Conservation (phyloP, 1,139 yeast species). For the Zygoascus hellenicus region DNA sequence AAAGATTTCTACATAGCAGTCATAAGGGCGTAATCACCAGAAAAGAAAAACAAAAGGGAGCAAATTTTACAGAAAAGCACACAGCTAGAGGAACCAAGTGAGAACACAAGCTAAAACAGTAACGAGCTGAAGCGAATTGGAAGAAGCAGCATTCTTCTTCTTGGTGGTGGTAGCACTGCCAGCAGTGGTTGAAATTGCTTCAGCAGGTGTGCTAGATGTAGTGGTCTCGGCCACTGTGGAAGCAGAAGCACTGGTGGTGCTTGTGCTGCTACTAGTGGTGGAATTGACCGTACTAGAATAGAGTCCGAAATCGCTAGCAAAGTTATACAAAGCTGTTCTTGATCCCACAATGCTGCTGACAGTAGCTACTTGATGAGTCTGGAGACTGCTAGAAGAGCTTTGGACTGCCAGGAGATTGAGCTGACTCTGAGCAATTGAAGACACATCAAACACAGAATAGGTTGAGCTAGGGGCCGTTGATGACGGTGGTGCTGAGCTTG, state of each 20-base stretch:
- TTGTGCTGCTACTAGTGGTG: slow-evolving; percentile 6
- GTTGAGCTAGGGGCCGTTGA: neutral
- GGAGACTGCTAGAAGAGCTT: slow-evolving; percentile 7
- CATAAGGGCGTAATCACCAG: no score
- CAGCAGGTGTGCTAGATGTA: slow-evolving; percentile 1
- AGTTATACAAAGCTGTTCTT: slow-evolving; percentile 25
- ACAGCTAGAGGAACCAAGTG: no score
- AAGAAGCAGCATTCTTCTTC: neutral
- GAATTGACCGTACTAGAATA: slow-evolving; percentile 7
- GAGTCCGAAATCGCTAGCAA: slow-evolving; percentile 17
- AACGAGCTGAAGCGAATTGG: neutral
- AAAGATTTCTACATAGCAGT: no score
- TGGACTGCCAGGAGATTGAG: slow-evolving; percentile 3
- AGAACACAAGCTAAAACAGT: no score
- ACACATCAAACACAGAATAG: neutral
- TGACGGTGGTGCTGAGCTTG: neutral
- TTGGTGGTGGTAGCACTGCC: slow-evolving; percentile 9
- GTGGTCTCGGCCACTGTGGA: neutral
- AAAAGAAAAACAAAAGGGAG: no score
- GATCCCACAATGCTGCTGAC: slow-evolving; percentile 20
- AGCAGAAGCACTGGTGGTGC: slow-evolving; percentile 5
- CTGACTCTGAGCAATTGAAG: slow-evolving; percentile 8
- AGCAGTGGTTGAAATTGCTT: slow-evolving; percentile 11
- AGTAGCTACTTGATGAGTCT: slow-evolving; percentile 16
- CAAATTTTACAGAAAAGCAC: no score